phyloP scores from a whole-genome alignment of 306 rosid genomes.

The Castanospermum australe region DNA sequence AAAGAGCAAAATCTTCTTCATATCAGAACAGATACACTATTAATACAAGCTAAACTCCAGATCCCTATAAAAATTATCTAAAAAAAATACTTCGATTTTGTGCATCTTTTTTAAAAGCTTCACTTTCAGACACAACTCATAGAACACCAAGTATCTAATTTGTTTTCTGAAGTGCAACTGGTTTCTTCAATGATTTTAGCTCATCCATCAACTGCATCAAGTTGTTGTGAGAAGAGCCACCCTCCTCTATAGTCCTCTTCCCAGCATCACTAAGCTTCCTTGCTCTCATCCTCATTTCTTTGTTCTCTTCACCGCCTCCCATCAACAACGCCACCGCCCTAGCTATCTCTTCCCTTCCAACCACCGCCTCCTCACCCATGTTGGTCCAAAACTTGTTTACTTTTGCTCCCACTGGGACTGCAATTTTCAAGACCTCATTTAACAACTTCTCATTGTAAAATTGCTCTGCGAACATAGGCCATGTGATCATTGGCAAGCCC shows the following conservation, averaged over 20 bases:
- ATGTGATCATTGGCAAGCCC: slow-evolving; percentile 34
- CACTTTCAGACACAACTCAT: too few species aligned
- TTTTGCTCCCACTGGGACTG: slow-evolving; percentile 23
- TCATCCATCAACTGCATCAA: too few species aligned
- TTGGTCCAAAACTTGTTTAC: slow-evolving; percentile 8
- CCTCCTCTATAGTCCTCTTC: slow-evolving; percentile 15
- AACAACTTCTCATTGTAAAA: slow-evolving; percentile 31
- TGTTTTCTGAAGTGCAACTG: too few species aligned
- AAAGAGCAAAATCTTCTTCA: not conserved
- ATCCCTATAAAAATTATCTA: too few species aligned
- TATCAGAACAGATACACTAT: not conserved
- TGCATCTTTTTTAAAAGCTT: too few species aligned
- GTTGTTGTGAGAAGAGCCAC: slow-evolving; percentile 28
- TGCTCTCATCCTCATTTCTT: slow-evolving; percentile 21
- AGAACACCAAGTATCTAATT: too few species aligned
- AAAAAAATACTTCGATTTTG: too few species aligned
- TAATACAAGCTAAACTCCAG: not conserved
- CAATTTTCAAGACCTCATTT: slow-evolving; percentile 27
- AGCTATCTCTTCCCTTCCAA: slow-evolving; percentile 14
- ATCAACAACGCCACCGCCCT: slow-evolving; percentile 10
- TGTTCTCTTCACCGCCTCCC: slow-evolving; percentile 22
- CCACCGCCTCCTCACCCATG: not conserved
- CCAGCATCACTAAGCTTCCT: slow-evolving; percentile 16
- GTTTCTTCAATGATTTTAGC: too few species aligned
- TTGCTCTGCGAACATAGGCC: slow-evolving; percentile 33